A percentile compares a stretch with the other conserved stretches of the same genome.
phyloP scores from a whole-genome alignment of 805 yeast species.

The Candida qinlingensis region DNA sequence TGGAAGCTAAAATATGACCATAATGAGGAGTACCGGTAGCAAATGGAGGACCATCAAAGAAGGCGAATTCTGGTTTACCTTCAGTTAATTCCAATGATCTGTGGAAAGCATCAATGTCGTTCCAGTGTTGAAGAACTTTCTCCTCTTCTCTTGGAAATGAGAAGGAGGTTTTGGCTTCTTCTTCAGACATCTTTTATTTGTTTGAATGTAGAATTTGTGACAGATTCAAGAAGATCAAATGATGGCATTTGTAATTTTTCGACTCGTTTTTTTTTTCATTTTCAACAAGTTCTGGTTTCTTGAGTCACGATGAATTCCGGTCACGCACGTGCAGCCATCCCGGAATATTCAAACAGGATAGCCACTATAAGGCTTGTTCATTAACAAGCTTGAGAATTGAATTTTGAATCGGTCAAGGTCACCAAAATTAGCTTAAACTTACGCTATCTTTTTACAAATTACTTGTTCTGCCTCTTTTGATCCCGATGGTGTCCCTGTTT shows the following conservation, averaged over 20 bases:
- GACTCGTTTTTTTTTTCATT: too few relatives aligned
- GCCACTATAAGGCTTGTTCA: too few relatives aligned
- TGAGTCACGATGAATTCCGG: too few relatives aligned
- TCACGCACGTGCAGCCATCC: too few relatives aligned
- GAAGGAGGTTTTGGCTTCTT: conserved; percentile 33
- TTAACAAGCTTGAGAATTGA: too few relatives aligned
- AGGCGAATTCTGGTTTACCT: conserved; percentile 82
- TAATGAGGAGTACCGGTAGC: conserved; percentile 99
- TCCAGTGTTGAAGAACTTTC: conserved; percentile 74
- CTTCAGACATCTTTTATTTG: conserved; percentile 29
- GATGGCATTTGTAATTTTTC: not conserved
- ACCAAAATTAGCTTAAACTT: too few relatives aligned
- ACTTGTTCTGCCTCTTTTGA: too few relatives aligned
- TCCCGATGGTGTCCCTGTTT: too few relatives aligned
- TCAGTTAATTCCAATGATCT: conserved; percentile 76
- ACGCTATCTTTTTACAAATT: too few relatives aligned
- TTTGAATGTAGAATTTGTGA: not conserved
- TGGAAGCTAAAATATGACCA: conserved; percentile 95
- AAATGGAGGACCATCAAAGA: conserved; percentile 98
- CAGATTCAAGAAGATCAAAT: not conserved
- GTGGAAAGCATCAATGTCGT: conserved; percentile 91
- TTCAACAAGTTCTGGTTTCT: too few relatives aligned
- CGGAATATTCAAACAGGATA: too few relatives aligned
- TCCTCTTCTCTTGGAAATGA: conserved; percentile 91
- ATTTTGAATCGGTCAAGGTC: too few relatives aligned